A percentile compares a stretch with the other conserved stretches of the same genome.
phyloP scores from a whole-genome alignment of 2,329 filamentous ascomycete genomes.

The Hymenoscyphus albidus region DNA sequence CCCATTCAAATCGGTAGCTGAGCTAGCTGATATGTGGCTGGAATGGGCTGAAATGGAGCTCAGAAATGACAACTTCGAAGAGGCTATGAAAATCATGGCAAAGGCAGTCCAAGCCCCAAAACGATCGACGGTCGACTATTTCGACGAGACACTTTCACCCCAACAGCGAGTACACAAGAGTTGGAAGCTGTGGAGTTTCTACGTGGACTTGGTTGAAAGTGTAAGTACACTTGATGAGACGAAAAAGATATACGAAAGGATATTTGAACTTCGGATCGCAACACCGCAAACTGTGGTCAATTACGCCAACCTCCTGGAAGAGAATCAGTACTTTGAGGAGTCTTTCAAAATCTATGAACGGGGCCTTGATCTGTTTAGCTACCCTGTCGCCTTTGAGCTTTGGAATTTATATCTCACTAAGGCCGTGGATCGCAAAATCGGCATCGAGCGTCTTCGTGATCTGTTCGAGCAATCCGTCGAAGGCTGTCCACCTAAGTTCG shows the following conservation, averaged over 20 bases:
- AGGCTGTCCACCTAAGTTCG: slow-evolving; percentile 90
- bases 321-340: slow-evolving; percentile 93
- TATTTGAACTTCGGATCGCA: slow-evolving; percentile 96
- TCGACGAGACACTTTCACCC: slow-evolving; percentile 88
- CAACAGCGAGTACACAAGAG: slow-evolving; percentile 98
- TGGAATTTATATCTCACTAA: slow-evolving; percentile 99
- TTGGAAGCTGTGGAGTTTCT: slow-evolving; percentile 99
- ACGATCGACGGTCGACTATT: slow-evolving; percentile 97
- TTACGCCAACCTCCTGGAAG: slow-evolving; percentile 92
- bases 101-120: slow-evolving; percentile 97
- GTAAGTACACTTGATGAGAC: slow-evolving; percentile 89
- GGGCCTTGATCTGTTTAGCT: slow-evolving; percentile 95
- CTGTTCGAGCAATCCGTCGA: slow-evolving; percentile 97
- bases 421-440: slow-evolving; percentile 91
- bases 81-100: slow-evolving; percentile 91
- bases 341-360: slow-evolving; percentile 98
- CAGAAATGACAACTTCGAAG: slow-evolving; percentile 91
- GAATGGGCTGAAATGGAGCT: slow-evolving; percentile 99
- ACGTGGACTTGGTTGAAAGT: slow-evolving; percentile 95
- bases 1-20: slow-evolving; percentile 94
- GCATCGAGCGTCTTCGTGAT: slow-evolving; percentile 89
- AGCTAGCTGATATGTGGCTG: slow-evolving; percentile 97
- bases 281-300: slow-evolving; percentile 98
- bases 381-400: slow-evolving; percentile 94
- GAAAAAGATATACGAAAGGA: slow-evolving; percentile 89